These are phyloP conservation scores for Jatropha podagrica DNA, from an alignment of 441 rosid genomes.

Conservation along the genomic window DNA sequence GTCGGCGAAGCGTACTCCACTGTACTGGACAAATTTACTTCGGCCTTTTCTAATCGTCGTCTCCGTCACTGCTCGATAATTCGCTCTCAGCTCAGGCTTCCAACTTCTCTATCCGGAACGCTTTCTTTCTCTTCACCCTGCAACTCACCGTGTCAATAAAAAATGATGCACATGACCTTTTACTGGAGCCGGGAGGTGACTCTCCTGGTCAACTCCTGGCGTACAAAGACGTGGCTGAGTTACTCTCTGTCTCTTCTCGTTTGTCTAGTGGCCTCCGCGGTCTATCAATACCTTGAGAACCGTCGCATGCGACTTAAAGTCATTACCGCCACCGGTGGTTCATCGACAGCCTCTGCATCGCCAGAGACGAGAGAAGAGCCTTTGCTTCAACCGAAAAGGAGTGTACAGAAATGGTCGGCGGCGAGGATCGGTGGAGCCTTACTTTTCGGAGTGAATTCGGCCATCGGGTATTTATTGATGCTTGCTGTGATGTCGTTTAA, in stretches of 20 bases:
- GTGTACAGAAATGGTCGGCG: constrained; percentile 23
- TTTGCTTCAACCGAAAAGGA: constrained; percentile 24
- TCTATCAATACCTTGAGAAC: constrained; percentile 50
- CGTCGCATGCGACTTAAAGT: constrained; percentile 32
- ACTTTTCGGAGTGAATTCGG: constrained; percentile 57
- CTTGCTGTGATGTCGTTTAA: constrained; percentile 69
- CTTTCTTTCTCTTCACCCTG: neutral
- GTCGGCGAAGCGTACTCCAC: neutral
- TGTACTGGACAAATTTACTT: neutral
- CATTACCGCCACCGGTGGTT: neutral
- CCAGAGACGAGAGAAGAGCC: constrained; percentile 1
- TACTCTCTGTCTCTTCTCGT: constrained; percentile 51
- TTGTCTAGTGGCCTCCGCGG: constrained; percentile 43
- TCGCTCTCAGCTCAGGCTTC: neutral
- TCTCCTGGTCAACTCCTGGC: constrained; percentile 52
- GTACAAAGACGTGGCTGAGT: constrained; percentile 41
- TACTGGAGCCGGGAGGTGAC: constrained; percentile 67
- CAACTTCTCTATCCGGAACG: constrained; percentile 1
- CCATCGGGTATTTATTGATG: constrained; percentile 61
- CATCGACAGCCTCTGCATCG: neutral
- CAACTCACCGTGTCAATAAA: neutral
- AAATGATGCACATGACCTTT: constrained; percentile 80
- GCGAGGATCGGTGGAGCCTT: constrained; percentile 30
- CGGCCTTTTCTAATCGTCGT: neutral
- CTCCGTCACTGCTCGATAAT: neutral